Evolutionary conservation across 352 stramenopile species (phyloP).

Genomic region (Pythium sp.): DNA sequence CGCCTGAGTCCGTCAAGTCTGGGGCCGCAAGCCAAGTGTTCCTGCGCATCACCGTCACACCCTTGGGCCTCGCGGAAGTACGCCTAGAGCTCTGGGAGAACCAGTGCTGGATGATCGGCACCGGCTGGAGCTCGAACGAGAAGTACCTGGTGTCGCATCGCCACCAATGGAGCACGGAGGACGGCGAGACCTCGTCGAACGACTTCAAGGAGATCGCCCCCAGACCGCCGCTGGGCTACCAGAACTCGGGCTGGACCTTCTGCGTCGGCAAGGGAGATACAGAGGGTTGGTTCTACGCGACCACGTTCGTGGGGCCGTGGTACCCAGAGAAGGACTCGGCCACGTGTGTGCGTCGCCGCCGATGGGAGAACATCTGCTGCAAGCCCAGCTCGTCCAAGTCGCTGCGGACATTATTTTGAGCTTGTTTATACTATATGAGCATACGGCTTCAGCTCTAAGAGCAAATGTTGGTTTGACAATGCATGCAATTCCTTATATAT

Average conservation of each 20-base stretch:
- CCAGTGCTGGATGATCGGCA: slow-evolving; percentile 24
- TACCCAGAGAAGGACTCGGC: slow-evolving; percentile 22
- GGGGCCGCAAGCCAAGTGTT: slow-evolving; percentile 19
- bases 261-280: slow-evolving; percentile 28
- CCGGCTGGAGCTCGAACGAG: slow-evolving; percentile 25
- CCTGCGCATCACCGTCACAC: slow-evolving; percentile 22
- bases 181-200: slow-evolving; percentile 22
- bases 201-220: slow-evolving; percentile 26
- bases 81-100: slow-evolving; percentile 40
- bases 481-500: neutral
- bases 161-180: slow-evolving; percentile 24
- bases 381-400: slow-evolving; percentile 1
- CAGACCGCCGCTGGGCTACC: slow-evolving; percentile 18
- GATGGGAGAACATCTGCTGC: slow-evolving; percentile 22
- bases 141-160: slow-evolving; percentile 15
- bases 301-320: slow-evolving; percentile 34
- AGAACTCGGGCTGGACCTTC: slow-evolving; percentile 28
- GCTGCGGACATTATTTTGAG: neutral
- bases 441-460: no score
- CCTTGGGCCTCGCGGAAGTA: slow-evolving; percentile 20
- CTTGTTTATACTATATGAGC: no score
- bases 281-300: slow-evolving; percentile 39
- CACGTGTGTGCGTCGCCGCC: slow-evolving; percentile 26
- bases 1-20: slow-evolving; percentile 14
- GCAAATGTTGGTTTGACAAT: neutral